Evolutionary conservation across 2,329 filamentous ascomycete genomes (phyloP).

Genomic region (Gremmenia infestans): DNA sequence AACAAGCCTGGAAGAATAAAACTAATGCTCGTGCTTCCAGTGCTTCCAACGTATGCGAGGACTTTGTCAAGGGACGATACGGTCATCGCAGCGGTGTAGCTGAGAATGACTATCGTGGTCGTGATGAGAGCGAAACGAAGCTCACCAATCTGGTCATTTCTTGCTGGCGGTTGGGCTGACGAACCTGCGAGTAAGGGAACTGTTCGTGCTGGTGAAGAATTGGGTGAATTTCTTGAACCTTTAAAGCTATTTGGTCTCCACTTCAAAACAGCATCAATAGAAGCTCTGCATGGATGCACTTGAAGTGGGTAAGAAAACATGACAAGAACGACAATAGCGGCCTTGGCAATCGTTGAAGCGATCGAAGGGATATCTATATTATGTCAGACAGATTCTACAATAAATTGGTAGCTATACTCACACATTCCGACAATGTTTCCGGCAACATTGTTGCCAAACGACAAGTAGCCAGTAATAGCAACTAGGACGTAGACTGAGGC

Average conservation of each 20-base stretch:
- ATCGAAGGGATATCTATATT: slow-evolving; percentile 61
- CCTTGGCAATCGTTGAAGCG: slow-evolving; percentile 86
- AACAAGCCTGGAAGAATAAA: slow-evolving; percentile 96
- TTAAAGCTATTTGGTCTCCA: slow-evolving; percentile 64
- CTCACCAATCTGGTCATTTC: slow-evolving; percentile 69
- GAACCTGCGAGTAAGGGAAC: slow-evolving; percentile 38
- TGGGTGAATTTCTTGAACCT: slow-evolving; percentile 32
- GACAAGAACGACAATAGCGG: slow-evolving; percentile 91
- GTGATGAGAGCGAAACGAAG: slow-evolving; percentile 85
- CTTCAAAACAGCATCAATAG: slow-evolving; percentile 85
- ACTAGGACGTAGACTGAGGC: slow-evolving; percentile 84
- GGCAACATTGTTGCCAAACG: slow-evolving; percentile 82
- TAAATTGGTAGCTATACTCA: slow-evolving; percentile 39
- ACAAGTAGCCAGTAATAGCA: slow-evolving; percentile 91
- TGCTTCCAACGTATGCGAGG: slow-evolving; percentile 90
- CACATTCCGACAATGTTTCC: slow-evolving; percentile 95
- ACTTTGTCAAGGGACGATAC: slow-evolving; percentile 87
- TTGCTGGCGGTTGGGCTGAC: slow-evolving; percentile 42
- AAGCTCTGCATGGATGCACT: slow-evolving; percentile 93
- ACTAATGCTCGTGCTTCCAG: slow-evolving; percentile 89
- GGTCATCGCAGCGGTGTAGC: slow-evolving; percentile 85
- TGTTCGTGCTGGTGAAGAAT: slow-evolving; percentile 34
- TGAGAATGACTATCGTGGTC: slow-evolving; percentile 75
- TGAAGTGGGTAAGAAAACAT: slow-evolving; percentile 96
- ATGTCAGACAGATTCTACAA: slow-evolving; percentile 4